Evolutionary conservation across 176 grass and related monocot species (phyloP), one percentile per base, ranked within the genome.

Genomic region (Carex kokanica): DNA sequence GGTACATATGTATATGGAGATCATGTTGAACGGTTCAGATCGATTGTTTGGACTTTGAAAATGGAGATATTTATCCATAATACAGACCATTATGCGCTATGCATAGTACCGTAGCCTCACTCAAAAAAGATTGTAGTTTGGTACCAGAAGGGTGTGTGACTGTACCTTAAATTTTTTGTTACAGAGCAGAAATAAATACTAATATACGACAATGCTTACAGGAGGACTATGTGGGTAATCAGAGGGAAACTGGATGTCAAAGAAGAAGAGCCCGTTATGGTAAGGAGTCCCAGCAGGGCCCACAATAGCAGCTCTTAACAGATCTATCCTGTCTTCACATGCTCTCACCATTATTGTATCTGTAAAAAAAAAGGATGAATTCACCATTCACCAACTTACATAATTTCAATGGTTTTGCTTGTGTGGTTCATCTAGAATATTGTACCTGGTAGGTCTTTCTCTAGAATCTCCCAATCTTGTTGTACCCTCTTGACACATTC

Each of bases 211-310:
- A 83, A 78, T 18, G 88, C 85, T 18, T 86, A 97, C 94, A 38
- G 94, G 94, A 80, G 94, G 94, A 81, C 6, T 62, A 63, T 91
- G 38, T 63, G 94, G 94, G 79, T 94, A 97, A 79, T 78, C 81
- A 18, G 85, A 9, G 67, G 92, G 64, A 72, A 97, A 97, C 6
- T 90, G 90, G 80, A 86, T 85, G 84, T 97, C 94, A 84, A 97
- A 97, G 88, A 97, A 97, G 81, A 97, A 97, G 58, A 97, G 94
- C 52, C 94, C 94, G 86, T 97, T 87, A 88, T 97, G 94, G 60
- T 97, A 97, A 9, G 94, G 94, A 83, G 94, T 97, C 84, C 92
- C 94, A 69, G 87, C 74, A 63, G 94, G 88, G 41, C 94, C 94
- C 74, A 94, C 69, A 31, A 97, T 89, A 65, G 88, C 94, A 73